Base-by-base conservation (phyloP, 2,329 filamentous ascomycete genomes). In the Gaeumannomyces sp. region DNA sequence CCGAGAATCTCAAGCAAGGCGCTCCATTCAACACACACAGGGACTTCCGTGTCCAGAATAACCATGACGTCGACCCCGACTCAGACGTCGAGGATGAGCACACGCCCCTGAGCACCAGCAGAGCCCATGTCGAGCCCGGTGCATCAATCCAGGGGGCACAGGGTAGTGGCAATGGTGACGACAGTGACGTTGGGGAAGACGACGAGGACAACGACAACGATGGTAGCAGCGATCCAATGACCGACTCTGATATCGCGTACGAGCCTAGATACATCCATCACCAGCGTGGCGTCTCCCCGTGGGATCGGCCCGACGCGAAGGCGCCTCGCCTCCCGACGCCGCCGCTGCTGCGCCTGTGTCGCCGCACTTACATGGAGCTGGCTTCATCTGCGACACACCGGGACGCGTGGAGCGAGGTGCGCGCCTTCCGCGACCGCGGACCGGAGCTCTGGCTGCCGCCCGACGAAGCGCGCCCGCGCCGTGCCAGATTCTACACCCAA, bases 351-450 rank as follows among this genome's bases (percentile, higher is more conserved):
- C 53, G 19, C 7, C 61, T 64, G 7, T 65, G 66, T 35, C 62
- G 64, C 6, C 64, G 62, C 28, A 28, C 63, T 25, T 65, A 67
- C 35, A 35, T 63, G 16, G 62, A 67, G 56, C 29, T 29, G 33
- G 59, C 14, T 25, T 16, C 19, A 8, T 60, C 58, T 11, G 16
- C n/a, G 38, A 59, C 19, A 28, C 61, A 27, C 19, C 33, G 13
- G n/a, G 22, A 4, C 50, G 60, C n/a, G 5, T 50, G 35, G 60
- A 6, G 19, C 13, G 60, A 61, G 31, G 16, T 45, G 33, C 29
- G 29, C 5, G n/a, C 35, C 60, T 53, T 53, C 16, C 3, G 35
- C 16, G 7, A 50, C 5, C n/a, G 38, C n/a, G 60, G 35, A 22
- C 35, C 60, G 33, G 4, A 53, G 31, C 3, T 7, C 13, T 2